Evolutionary conservation across 495 filamentous ascomycete genomes (phyloP), one percentile per base, ranked within the genome.

Genomic region (Penicillium bovifimosum): DNA sequence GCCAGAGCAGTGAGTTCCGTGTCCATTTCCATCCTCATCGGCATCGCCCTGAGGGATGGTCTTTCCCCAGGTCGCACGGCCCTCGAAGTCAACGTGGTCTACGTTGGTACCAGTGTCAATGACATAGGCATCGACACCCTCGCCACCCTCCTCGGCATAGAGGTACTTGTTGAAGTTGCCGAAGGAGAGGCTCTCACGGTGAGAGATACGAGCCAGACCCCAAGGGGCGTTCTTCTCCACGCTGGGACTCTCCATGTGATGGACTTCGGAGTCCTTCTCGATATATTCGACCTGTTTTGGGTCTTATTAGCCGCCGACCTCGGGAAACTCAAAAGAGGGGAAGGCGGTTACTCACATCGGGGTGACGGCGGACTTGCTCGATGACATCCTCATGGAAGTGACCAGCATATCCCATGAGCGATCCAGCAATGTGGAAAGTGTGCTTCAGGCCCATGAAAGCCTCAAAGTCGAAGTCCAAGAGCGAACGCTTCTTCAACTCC

Each of bases 1-100:
- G 58, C 95, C 95, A 51, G 95, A 97, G 80, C 95, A 99, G 80
- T 99, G 95, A 57, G 95, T 99, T 61, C 95, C 95, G 78, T 99
- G 95, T 47, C 95, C 95, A 61, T 99, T 99, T 69, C 95, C 95
- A 76, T 99, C 95, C 46, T 80, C 75, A 68, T 99, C 95, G 36
- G 75, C 83, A 64, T 99, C 95, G 52, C 80, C 81, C 40, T 65
- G 52, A 48, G 95, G 95, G 61, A 99, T 87, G 49, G 95, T 99
- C 84, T 95, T 91, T 68, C 92, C 92, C 95, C 95, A 99, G 61
- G 77, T 73, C 45, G 95, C 95, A 66, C 95, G 90, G 48, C 91
- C 95, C 69, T 91, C 91, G 57, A 99, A 99, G 73, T 99, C 95
- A 55, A 92, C 91, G 75, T 99, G 95, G 8, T 91, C 80, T 54